phyloP scores from a whole-genome alignment of 345 rosid genomes.

The Mercurialis annua region DNA sequence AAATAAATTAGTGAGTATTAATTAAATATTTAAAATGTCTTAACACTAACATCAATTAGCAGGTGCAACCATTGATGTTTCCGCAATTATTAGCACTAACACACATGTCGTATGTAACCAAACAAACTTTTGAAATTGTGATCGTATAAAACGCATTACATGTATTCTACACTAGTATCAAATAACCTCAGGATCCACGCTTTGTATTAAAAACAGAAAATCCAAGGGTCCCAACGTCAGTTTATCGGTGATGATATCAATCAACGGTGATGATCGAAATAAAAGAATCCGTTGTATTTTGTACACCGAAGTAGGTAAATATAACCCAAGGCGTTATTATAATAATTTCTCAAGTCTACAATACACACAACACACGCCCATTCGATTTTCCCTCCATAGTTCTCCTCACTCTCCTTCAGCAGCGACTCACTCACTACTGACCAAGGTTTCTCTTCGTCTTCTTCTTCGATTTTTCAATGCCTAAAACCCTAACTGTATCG shows the following conservation, averaged over 20 bases:
- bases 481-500: not conserved
- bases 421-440: not conserved
- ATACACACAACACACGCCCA: not conserved
- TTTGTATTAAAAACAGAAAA: no score
- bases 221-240: not conserved
- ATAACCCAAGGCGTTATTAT: not conserved
- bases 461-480: not conserved
- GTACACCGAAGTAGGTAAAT: not conserved
- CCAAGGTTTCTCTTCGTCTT: not conserved
- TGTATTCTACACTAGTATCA: no score
- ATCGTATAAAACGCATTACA: no score
- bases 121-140: no score
- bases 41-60: no score
- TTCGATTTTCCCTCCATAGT: slow-evolving; percentile 4
- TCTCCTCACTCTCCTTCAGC: no score
- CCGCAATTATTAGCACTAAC: no score
- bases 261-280: not conserved
- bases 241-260: not conserved
- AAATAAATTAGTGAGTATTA: no score
- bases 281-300: not conserved
- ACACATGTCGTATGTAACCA: no score
- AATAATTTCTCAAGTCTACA: not conserved
- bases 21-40: no score
- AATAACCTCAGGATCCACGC: not conserved
- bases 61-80: no score